phyloP scores from a whole-genome alignment of 371 early-diverging fungal genomes.

The Umbelopsis sp. region DNA sequence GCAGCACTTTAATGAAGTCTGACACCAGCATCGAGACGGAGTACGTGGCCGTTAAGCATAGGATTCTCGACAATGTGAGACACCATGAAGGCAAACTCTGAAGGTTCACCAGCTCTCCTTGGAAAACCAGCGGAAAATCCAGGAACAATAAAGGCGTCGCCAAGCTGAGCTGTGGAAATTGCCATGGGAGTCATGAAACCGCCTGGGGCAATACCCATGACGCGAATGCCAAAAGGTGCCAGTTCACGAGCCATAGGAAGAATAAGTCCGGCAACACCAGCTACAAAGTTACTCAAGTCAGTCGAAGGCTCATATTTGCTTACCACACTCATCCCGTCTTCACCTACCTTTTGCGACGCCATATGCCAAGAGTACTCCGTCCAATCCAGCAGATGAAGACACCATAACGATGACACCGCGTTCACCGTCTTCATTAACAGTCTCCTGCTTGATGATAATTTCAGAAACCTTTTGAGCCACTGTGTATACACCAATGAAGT shows the following conservation, averaged over 20 bases:
- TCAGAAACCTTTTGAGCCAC: slow-evolving; percentile 62
- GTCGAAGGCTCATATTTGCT: neutral
- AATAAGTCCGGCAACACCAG: slow-evolving; percentile 61
- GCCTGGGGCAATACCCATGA: slow-evolving; percentile 64
- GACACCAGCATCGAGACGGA: slow-evolving; percentile 64
- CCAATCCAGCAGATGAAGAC: slow-evolving; percentile 57
- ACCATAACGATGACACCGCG: slow-evolving; percentile 62
- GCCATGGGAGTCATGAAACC: slow-evolving; percentile 42
- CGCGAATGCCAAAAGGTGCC: slow-evolving; percentile 55
- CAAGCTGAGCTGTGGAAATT: neutral
- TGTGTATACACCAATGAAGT: slow-evolving; percentile 62
- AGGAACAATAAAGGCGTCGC: slow-evolving; percentile 23
- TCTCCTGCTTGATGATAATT: slow-evolving; percentile 41
- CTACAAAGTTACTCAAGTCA: slow-evolving; percentile 20
- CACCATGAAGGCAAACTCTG: slow-evolving; percentile 59
- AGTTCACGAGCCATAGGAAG: slow-evolving; percentile 65
- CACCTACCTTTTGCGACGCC: slow-evolving; percentile 60
- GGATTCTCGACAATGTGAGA: slow-evolving; percentile 52
- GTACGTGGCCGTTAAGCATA: slow-evolving; percentile 61
- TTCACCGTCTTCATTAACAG: slow-evolving; percentile 53
- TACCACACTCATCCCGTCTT: too few species aligned
- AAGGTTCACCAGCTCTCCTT: slow-evolving; percentile 46
- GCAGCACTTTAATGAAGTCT: slow-evolving; percentile 27
- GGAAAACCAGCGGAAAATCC: slow-evolving; percentile 43
- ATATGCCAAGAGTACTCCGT: slow-evolving; percentile 53